Percentiles rank a stretch among this genome's conserved stretches.
Conservation (phyloP, 768 basidiomycete species). For the Suillus luteus region DNA sequence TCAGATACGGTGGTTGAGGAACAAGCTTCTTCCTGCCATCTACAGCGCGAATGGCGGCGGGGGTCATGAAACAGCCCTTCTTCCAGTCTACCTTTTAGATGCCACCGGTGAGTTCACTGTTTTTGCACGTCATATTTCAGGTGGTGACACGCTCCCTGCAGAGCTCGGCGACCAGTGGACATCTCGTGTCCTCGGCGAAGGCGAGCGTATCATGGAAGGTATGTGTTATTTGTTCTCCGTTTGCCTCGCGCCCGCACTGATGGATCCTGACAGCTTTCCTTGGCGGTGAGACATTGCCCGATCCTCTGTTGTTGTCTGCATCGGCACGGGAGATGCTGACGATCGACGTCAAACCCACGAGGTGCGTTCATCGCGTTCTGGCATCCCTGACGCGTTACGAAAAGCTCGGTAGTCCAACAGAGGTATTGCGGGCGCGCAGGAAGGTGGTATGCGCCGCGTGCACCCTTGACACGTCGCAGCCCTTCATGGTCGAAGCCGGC, state of each 20-base stretch:
- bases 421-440: constrained; percentile 52
- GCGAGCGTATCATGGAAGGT: constrained; percentile 53
- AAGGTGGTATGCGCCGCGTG: constrained; percentile 36
- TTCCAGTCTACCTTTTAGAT: constrained; percentile 61
- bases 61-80: constrained; percentile 24
- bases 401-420: constrained; percentile 50
- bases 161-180: constrained; percentile 60
- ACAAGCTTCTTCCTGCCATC: constrained; percentile 81
- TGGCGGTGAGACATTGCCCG: constrained; percentile 23
- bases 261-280: constrained; percentile 55
- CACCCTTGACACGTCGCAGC: constrained; percentile 55
- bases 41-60: constrained; percentile 40
- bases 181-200: constrained; percentile 53
- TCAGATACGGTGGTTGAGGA: constrained; percentile 90
- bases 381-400: constrained; percentile 9
- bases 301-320: constrained; percentile 45
- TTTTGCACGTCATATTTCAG: not conserved
- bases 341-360: constrained; percentile 39
- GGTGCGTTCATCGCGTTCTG: not conserved
- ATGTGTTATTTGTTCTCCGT: constrained; percentile 44
- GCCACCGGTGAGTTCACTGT: constrained; percentile 54
- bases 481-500: constrained; percentile 64
- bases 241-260: not conserved
- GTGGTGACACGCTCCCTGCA: constrained; percentile 24
- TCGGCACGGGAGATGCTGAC: constrained; percentile 56